These are phyloP conservation scores for Heracleum sosnowskyi DNA, from an alignment of 129 eudicot genomes.

Conservation along the genomic window DNA sequence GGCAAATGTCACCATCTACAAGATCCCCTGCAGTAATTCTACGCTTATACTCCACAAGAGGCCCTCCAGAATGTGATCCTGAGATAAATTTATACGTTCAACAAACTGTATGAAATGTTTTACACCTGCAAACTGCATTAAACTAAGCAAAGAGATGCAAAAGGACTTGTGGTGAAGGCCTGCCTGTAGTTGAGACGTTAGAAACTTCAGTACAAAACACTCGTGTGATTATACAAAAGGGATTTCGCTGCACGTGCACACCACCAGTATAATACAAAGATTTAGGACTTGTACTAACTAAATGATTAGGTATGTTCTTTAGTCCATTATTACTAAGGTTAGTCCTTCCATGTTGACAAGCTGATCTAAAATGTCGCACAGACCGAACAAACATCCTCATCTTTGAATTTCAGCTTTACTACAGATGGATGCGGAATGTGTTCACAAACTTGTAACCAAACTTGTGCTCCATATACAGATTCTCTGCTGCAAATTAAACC, in stretches of 20 bases:
- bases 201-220: slow-evolving; percentile 37
- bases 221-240: slow-evolving; percentile 29
- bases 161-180: background rate
- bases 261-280: slow-evolving; percentile 11
- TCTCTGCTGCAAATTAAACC: background rate
- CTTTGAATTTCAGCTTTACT: slow-evolving; percentile 19
- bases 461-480: background rate
- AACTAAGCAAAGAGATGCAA: background rate
- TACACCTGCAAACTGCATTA: background rate
- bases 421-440: slow-evolving; percentile 9
- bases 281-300: slow-evolving; percentile 15
- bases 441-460: slow-evolving; percentile 8
- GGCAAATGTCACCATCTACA: slow-evolving; percentile 71
- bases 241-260: slow-evolving; percentile 22
- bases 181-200: slow-evolving; percentile 36
- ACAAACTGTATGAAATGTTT: background rate
- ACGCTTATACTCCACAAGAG: slow-evolving; percentile 77
- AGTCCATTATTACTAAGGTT: slow-evolving; percentile 12
- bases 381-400: slow-evolving; percentile 40
- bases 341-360: slow-evolving; percentile 25
- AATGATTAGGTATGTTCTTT: slow-evolving; percentile 15
- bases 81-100: background rate
- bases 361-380: slow-evolving; percentile 24
- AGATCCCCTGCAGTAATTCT: slow-evolving; percentile 83
- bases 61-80: slow-evolving; percentile 52